Conservation (phyloP, 257 asterid species). For the Lavandula angustifolia region DNA sequence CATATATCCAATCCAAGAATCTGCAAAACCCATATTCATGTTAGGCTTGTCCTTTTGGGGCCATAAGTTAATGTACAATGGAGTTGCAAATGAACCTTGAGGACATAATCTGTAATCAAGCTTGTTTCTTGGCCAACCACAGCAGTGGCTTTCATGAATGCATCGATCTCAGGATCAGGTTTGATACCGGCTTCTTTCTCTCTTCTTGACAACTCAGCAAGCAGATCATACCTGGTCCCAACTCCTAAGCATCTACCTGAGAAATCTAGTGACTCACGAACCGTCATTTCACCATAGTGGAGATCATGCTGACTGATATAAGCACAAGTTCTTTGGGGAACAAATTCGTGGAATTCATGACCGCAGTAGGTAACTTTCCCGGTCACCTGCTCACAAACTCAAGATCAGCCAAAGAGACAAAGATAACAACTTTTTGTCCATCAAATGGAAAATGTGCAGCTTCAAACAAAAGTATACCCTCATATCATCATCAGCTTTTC, state of each 20-base stretch:
- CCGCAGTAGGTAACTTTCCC: constrained; percentile 30
- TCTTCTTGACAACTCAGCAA: constrained; percentile 26
- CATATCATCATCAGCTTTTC: constrained; percentile 25
- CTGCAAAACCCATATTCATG: constrained; percentile 9
- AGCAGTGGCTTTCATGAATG: constrained; percentile 27
- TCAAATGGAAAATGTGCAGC: neutral
- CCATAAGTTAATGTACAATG: neutral
- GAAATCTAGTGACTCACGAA: constrained; percentile 29
- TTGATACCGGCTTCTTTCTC: constrained; percentile 31
- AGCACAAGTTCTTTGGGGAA: constrained; percentile 33
- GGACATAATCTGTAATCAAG: constrained; percentile 26
- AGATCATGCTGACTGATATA: constrained; percentile 32
- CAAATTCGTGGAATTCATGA: constrained; percentile 26
- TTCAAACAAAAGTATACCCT: constrained; percentile 17
- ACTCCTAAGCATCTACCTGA: constrained; percentile 32
- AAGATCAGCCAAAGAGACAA: neutral
- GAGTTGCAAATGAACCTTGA: constrained; percentile 19
- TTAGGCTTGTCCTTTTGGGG: neutral
- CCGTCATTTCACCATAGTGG: constrained; percentile 31
- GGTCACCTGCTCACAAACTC: constrained; percentile 12
- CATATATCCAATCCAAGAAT: constrained; percentile 31
- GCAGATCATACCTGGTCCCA: constrained; percentile 26
- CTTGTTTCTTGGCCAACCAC: constrained; percentile 26
- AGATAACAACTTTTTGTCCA: neutral
- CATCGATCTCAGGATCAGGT: constrained; percentile 33